Evolutionary conservation across 805 yeast species (phyloP).

Genomic region (Peterozyma xylosa): DNA sequence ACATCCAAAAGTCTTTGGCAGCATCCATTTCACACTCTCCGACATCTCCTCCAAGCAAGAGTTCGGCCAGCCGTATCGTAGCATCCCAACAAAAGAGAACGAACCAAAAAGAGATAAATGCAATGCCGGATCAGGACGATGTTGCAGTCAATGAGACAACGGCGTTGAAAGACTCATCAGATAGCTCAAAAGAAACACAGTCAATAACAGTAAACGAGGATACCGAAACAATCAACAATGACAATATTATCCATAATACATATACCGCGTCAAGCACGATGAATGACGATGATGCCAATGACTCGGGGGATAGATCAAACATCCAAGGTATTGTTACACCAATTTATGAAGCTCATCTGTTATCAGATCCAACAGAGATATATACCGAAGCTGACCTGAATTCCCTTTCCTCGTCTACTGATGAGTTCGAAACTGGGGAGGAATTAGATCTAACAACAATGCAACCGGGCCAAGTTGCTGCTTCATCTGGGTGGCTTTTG

Average conservation of each 20-base stretch:
- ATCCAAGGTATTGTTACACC: neutral
- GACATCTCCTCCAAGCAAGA: neutral
- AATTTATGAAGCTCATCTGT: neutral
- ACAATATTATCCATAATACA: slow-evolving; percentile 1
- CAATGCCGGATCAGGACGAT: slow-evolving; percentile 1
- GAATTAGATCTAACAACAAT: slow-evolving; percentile 53
- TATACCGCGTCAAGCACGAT: slow-evolving; percentile 1
- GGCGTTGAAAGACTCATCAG: slow-evolving; percentile 24
- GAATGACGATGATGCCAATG: slow-evolving; percentile 7
- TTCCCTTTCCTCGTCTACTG: slow-evolving; percentile 5
- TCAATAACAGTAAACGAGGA: slow-evolving; percentile 14
- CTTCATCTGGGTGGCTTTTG: slow-evolving; percentile 60
- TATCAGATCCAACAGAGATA: slow-evolving; percentile 3
- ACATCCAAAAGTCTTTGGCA: slow-evolving; percentile 23
- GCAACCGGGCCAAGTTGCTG: slow-evolving; percentile 66
- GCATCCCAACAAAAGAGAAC: neutral
- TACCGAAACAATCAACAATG: slow-evolving; percentile 16
- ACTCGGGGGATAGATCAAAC: neutral
- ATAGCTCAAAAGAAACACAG: slow-evolving; percentile 23
- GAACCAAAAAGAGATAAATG: neutral
- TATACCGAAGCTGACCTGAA: slow-evolving; percentile 6
- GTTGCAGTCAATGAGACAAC: slow-evolving; percentile 19
- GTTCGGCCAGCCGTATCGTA: neutral
- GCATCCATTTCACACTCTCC: slow-evolving; percentile 4
- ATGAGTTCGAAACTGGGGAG: slow-evolving; percentile 19